Conservation (phyloP, 441 rosid genomes). For the Gossypium gossypioides region DNA sequence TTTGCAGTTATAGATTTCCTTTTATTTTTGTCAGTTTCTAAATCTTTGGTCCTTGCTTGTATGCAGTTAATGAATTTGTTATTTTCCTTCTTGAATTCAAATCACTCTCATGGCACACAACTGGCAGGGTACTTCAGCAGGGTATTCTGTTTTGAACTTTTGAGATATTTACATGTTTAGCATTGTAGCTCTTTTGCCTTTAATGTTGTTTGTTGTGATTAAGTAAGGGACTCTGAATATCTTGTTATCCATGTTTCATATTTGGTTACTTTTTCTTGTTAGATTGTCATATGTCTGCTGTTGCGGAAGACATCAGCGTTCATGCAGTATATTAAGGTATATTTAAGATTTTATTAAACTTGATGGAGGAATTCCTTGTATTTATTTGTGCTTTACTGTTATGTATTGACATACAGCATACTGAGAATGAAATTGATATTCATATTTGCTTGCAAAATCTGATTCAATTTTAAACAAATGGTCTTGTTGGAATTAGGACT, state of each 20-base stretch:
- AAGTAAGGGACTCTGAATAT: conserved; percentile 4
- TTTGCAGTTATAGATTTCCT: neutral
- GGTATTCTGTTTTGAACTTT: conserved; percentile 32
- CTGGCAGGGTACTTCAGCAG: conserved; percentile 75
- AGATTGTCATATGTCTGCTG: conserved; percentile 62
- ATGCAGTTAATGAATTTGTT: conserved; percentile 60
- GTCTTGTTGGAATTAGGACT: neutral
- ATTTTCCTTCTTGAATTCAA: conserved; percentile 55
- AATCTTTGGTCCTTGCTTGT: conserved; percentile 10
- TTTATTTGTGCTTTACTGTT: neutral
- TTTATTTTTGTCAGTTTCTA: conserved; percentile 1
- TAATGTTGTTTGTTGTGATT: neutral
- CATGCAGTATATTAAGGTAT: conserved; percentile 55
- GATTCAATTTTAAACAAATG: neutral
- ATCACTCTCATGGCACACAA: conserved; percentile 38
- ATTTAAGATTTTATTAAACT: conserved; percentile 14
- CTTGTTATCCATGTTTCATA: conserved; percentile 9
- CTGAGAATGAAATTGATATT: neutral
- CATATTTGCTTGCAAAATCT: neutral
- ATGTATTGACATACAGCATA: neutral
- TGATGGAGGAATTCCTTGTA: neutral
- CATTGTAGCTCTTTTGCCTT: conserved; percentile 3
- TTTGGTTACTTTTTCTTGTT: conserved; percentile 3
- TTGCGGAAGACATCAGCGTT: conserved; percentile 56
- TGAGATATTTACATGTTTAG: conserved; percentile 12